phyloP scores from a whole-genome alignment of 352 stramenopile genomes.

The Phytophthora podocarpi region DNA sequence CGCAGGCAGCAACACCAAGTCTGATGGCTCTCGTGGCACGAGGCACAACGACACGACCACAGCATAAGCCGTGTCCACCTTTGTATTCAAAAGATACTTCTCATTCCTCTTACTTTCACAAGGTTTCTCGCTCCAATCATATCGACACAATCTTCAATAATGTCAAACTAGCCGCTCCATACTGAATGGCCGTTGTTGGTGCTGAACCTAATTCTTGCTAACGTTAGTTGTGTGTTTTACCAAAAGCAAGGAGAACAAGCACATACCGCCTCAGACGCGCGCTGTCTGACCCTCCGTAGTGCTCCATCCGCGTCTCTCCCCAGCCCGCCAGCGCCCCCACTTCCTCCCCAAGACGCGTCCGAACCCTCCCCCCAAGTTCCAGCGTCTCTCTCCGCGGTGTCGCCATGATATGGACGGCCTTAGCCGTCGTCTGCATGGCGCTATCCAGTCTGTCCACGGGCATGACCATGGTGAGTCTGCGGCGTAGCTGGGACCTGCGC shows the following conservation, averaged over 20 bases:
- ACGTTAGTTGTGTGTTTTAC: conserved; percentile 5
- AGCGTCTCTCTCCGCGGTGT: conserved; percentile 12
- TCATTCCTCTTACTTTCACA: background rate
- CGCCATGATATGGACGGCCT: conserved; percentile 43
- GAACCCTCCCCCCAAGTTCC: conserved; percentile 15
- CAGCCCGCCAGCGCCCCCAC: background rate
- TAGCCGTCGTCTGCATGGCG: conserved; percentile 38
- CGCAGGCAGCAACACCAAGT: background rate
- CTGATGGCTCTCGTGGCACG: conserved; percentile 8
- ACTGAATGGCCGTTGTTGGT: background rate
- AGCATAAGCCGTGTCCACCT: background rate
- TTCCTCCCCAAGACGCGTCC: background rate
- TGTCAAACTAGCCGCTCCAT: background rate
- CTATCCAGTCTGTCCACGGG: conserved; percentile 45
- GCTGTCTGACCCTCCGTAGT: no score
- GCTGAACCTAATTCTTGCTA: conserved; percentile 16
- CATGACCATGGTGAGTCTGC: conserved; percentile 48
- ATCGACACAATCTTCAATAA: background rate
- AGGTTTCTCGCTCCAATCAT: background rate
- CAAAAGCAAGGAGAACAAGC: conserved; percentile 1
- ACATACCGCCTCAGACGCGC: background rate
- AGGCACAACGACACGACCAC: conserved; percentile 9
- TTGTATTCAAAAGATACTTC: background rate
- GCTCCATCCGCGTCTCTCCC: background rate
- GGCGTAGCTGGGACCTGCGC: conserved; percentile 49